Evolutionary conservation across 352 stramenopile genomes (phyloP).

Genomic region (Pythium angustatum): DNA sequence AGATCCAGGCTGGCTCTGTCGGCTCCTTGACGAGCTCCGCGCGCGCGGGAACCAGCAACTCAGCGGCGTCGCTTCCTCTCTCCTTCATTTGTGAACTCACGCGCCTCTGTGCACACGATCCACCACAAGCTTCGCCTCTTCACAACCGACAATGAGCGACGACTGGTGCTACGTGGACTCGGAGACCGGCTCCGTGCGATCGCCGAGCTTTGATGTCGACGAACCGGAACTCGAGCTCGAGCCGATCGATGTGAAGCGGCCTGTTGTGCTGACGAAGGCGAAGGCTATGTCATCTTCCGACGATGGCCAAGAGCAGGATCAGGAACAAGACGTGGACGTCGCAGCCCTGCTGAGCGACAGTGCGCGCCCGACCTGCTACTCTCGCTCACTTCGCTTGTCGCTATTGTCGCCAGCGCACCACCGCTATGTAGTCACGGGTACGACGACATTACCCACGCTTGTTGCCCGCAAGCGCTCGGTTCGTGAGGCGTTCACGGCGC

Average conservation of each 20-base stretch:
- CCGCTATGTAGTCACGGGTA: constrained; percentile 3
- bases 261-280: constrained; percentile 26
- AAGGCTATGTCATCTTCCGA: background rate
- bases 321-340: constrained; percentile 2
- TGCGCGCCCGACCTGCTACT: background rate
- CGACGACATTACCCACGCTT: background rate
- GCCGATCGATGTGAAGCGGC: constrained; percentile 24
- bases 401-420: constrained; percentile 43
- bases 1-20: too few species aligned
- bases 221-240: constrained; percentile 28
- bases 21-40: too few species aligned
- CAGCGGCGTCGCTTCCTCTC: too few species aligned
- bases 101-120: too few species aligned
- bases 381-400: constrained; percentile 34
- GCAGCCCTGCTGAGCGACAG: constrained; percentile 6
- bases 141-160: constrained; percentile 35
- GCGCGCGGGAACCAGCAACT: too few species aligned
- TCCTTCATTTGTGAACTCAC: too few species aligned
- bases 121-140: background rate
- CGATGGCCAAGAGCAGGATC: background rate
- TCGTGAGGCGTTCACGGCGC: constrained; percentile 18
- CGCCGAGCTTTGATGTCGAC: constrained; percentile 16
- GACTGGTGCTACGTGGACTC: constrained; percentile 63
- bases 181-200: constrained; percentile 33
- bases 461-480: constrained; percentile 17